Conservation (phyloP, 202 grass and related monocot species). For the Hordeum pubiflorum region DNA sequence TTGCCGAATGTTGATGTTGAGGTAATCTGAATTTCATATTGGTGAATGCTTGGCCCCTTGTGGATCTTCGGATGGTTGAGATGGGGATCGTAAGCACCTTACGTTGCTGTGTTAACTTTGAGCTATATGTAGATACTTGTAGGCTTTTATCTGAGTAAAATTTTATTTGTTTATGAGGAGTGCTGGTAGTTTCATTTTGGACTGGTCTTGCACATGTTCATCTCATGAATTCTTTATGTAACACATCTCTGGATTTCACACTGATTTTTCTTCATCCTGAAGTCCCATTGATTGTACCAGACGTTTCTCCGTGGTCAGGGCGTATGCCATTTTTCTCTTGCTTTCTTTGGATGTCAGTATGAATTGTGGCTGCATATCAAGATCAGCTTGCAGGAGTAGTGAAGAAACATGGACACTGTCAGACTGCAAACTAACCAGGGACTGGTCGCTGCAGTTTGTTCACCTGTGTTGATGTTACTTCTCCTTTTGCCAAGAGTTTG, state of each 20-base stretch:
- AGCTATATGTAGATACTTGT: neutral
- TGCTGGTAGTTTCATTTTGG: neutral
- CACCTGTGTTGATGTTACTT: neutral
- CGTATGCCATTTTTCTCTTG: neutral
- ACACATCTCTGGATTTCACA: neutral
- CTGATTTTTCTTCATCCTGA: neutral
- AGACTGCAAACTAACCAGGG: neutral
- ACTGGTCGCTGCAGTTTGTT: neutral
- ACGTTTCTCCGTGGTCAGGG: neutral
- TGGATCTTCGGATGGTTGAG: neutral
- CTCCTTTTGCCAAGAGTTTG: neutral
- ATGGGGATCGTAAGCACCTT: neutral
- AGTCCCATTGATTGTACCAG: neutral
- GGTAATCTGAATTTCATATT: neutral
- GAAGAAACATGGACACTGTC: neutral
- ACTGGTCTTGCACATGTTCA: neutral
- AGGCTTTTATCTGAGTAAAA: neutral
- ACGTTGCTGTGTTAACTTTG: neutral
- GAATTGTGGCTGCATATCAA: neutral
- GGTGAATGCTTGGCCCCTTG: neutral
- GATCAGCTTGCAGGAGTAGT: neutral
- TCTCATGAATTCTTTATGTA: neutral
- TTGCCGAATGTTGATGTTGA: neutral
- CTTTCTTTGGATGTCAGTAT: neutral
- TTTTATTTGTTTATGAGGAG: neutral